These are phyloP conservation scores for Sporothrix euskadiensis DNA, from an alignment of 2,329 filamentous ascomycete species.

Conservation along the genomic window DNA sequence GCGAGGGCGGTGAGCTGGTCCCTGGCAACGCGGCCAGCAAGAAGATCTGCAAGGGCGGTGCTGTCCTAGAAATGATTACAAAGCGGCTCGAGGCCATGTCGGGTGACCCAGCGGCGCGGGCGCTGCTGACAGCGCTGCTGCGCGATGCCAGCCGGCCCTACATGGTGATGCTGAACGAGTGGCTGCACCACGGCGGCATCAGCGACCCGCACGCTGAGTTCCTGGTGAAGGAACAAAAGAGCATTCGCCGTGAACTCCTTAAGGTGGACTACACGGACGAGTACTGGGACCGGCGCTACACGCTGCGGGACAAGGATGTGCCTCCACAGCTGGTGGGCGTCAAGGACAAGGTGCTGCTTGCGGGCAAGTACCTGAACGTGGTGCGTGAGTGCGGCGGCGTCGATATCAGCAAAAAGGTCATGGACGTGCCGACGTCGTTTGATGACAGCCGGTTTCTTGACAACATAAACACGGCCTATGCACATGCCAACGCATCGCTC, in stretches of 20 bases:
- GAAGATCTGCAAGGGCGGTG: constrained; percentile 95
- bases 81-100: constrained; percentile 85
- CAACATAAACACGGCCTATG: constrained; percentile 93
- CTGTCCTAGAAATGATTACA: constrained; percentile 85
- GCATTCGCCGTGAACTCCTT: constrained; percentile 84
- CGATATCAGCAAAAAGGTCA: constrained; percentile 83
- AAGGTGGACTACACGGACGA: constrained; percentile 98
- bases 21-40: constrained; percentile 78
- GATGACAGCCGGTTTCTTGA: constrained; percentile 90
- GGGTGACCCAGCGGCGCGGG: constrained; percentile 84
- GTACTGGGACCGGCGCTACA: constrained; percentile 98
- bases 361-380: constrained; percentile 97
- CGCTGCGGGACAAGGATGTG: constrained; percentile 85
- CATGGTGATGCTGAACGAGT: constrained; percentile 98
- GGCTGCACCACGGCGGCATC: constrained; percentile 94
- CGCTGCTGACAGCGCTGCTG: constrained; percentile 76
- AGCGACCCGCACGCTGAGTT: constrained; percentile 94
- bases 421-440: constrained; percentile 87
- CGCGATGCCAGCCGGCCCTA: constrained; percentile 90
- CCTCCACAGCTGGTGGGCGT: constrained; percentile 88
- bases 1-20: constrained; percentile 80
- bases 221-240: constrained; percentile 91
- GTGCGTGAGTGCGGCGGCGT: constrained; percentile 96
- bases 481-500: constrained; percentile 90
- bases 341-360: constrained; percentile 90